Base-by-base conservation (phyloP, 2,329 filamentous ascomycete species). In the Fusarium chlamydosporum region DNA sequence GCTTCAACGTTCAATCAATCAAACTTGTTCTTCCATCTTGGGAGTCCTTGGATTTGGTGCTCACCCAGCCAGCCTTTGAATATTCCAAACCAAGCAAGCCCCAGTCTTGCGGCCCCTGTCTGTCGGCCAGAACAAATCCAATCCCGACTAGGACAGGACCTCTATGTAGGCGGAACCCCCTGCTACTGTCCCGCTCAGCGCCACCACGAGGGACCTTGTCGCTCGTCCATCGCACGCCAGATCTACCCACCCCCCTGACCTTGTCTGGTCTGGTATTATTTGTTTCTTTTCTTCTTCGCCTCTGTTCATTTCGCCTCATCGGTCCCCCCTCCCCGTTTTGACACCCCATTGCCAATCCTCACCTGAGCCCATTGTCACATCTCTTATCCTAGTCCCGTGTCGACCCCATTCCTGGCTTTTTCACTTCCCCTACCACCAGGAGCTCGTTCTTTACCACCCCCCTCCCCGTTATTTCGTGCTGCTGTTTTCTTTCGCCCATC, bases 181-280 rank as follows among this genome's bases (percentile, higher is more conserved):
- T 68, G 66, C 73, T 45, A 72, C 61, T 71, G 69, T 75, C 73
- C 73, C 72, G 74, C 71, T 65, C 71, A 73, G 72, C 76, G 75
- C 76, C 76, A 78, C 76, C 76, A 77, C 76, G 76, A 76, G 75
- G 76, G 72, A 57, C 65, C 65, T 65, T 73, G 65, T 68, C 72
- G 70, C 63, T 68, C 72, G 65, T 68, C 70, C 71, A 75, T 76
- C 75, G 70, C 70, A 70, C 68, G 61, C 75, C 75, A 78, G 76
- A 78, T 78, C 76, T 78, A 70, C 62, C 68, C 71, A 70, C 69
- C 67, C 71, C 71, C 71, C 56, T 56, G 47, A 50, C 47, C 42
- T 63, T 63, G 51, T 56, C 58, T 62, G 61, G 47, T 52, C 55
- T 65, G 52, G 68, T 70, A 66, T 74, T 68, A 68, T 67, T 65